Evolutionary conservation across 1,284 basidiomycete genomes (phyloP), one percentile per base, ranked within the genome.

Genomic region (Sanghuangporus sanghuang): DNA sequence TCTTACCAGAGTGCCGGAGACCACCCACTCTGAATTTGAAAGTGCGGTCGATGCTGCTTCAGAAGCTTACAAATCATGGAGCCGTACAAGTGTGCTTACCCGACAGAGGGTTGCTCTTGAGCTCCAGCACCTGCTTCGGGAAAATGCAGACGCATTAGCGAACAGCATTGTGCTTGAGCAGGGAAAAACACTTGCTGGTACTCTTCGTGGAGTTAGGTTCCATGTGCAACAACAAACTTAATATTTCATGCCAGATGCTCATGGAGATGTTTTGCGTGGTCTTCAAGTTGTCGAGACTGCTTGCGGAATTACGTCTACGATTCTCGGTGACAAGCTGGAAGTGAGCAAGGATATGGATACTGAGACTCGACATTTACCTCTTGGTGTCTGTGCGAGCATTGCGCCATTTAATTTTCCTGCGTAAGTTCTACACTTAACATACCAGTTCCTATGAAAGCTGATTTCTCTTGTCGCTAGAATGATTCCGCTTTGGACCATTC

Each of bases 341-440:
- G 94, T 96, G 7, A 92, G 92, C 76, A 95, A 89, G 76, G 95
- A 98, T 73, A 99, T 98, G 96, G 96, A 98, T 74, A 98, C 96
- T 8, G 89, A 92, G 66, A 89, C 89, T 23, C 84, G 94, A 53
- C 85, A 85, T 66, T 75, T 92, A 40, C 91, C 93, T 4, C 77
- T 95, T 21, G 90, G 91, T 66, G 89, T 93, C 42, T 92, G 90
- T 67, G 84, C 92, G 64, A 89, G 95, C 68, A 87, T 97, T 52
- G 88, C 92, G 35, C 95, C 95, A 8, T 96, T 95, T 80, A 96
- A 96, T 74, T 96, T 95, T 76, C 93, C 93, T 61, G 93, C 93
- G 90, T 92, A 73, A 71, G 86, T 72, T 27, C 16, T 46, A 38
- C 46, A 44, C 68, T 70, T 4, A 32, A 32, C 2, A 32, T 32